phyloP scores from a whole-genome alignment of 306 rosid genomes.

The Lithocarpus polystachyus region DNA sequence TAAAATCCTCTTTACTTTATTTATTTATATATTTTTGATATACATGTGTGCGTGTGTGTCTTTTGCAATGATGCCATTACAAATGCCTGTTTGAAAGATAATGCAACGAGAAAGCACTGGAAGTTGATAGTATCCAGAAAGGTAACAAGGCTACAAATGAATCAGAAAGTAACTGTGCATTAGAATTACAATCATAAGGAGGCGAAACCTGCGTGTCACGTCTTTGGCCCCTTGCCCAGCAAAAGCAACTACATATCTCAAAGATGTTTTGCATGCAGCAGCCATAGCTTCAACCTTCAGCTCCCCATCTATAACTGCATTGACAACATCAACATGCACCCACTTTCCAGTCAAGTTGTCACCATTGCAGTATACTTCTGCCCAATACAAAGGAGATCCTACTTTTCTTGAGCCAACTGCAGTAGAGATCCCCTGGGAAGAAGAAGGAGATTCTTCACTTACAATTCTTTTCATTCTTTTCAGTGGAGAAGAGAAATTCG shows the following conservation, averaged over 20 bases:
- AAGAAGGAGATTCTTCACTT: slow-evolving; percentile 45
- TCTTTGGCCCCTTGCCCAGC: slow-evolving; percentile 97
- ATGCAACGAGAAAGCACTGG: background rate
- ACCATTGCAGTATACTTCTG: slow-evolving; percentile 82
- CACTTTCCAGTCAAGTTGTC: slow-evolving; percentile 93
- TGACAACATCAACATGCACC: slow-evolving; percentile 89
- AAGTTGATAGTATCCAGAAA: slow-evolving; percentile 11
- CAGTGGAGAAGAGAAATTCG: slow-evolving; percentile 25
- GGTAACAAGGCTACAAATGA: slow-evolving; percentile 7
- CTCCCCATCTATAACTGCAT: slow-evolving; percentile 82
- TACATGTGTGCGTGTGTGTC: background rate
- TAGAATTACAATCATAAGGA: slow-evolving; percentile 17
- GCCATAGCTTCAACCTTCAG: slow-evolving; percentile 79
- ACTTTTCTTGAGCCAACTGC: slow-evolving; percentile 80
- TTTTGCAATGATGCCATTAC: background rate
- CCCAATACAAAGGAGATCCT: slow-evolving; percentile 92
- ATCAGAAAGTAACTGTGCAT: background rate
- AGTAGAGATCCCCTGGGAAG: slow-evolving; percentile 58
- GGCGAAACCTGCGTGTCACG: slow-evolving; percentile 86
- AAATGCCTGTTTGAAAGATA: background rate
- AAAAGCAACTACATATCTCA: slow-evolving; percentile 94
- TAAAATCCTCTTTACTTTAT: background rate
- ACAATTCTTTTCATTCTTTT: slow-evolving; percentile 54
- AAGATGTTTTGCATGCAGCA: slow-evolving; percentile 77
- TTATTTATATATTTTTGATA: background rate